Evolutionary conservation across 352 stramenopile genomes (phyloP).

Genomic region (Globisporangium echinulatum): DNA sequence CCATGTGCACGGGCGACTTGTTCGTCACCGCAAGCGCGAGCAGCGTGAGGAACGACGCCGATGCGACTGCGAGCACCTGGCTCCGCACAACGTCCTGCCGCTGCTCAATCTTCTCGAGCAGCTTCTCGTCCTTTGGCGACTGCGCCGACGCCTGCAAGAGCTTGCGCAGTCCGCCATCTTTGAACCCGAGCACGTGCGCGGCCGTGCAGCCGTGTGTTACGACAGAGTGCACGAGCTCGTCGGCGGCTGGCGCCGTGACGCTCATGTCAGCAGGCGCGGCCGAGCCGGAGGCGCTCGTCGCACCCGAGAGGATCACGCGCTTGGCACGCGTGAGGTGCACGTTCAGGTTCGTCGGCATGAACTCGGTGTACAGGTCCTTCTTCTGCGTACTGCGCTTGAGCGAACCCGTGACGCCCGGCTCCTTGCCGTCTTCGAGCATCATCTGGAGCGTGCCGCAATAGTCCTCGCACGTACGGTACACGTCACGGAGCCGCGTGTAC

Average conservation of each 20-base stretch:
- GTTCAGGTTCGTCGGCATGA: conserved; percentile 86
- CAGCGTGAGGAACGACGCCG: conserved; percentile 66
- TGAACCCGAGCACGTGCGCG: conserved; percentile 79
- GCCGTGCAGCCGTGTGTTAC: conserved; percentile 76
- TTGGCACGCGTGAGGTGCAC: conserved; percentile 70
- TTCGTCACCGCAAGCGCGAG: conserved; percentile 60
- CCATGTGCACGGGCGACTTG: conserved; percentile 44
- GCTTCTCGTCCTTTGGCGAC: conserved; percentile 33
- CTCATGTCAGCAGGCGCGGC: conserved; percentile 21
- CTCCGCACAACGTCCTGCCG: conserved; percentile 75
- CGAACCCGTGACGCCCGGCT: conserved; percentile 77
- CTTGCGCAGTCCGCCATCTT: conserved; percentile 71
- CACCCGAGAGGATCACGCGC: conserved; percentile 42
- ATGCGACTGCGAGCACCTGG: conserved; percentile 65
- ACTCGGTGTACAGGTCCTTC: conserved; percentile 77
- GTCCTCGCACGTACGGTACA: conserved; percentile 64
- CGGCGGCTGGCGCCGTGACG: conserved; percentile 12
- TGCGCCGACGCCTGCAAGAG: conserved; percentile 43
- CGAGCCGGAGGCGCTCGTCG: conserved; percentile 5
- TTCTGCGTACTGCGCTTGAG: conserved; percentile 84
- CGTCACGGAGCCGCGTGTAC: conserved; percentile 50
- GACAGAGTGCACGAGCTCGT: conserved; percentile 66
- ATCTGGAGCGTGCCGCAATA: conserved; percentile 56
- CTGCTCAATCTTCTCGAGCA: conserved; percentile 67
- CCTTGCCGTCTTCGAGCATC: conserved; percentile 70